These are phyloP conservation scores for Geranium brycei DNA, from an alignment of 345 rosid genomes.

Conservation along the genomic window DNA sequence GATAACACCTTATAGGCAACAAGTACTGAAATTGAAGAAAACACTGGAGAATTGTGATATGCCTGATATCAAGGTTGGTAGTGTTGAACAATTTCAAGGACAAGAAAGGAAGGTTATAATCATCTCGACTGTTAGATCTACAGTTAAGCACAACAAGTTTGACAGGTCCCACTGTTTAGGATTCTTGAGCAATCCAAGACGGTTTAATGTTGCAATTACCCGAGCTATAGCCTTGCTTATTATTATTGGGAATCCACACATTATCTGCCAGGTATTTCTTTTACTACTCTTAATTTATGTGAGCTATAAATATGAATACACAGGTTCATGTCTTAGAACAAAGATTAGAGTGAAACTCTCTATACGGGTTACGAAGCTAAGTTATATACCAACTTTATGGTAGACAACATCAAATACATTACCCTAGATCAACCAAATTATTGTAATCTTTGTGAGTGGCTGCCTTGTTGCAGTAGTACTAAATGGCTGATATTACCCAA, in stretches of 20 bases:
- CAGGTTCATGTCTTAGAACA: neutral
- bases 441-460: neutral
- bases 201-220: slow-evolving; percentile 84
- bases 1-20: slow-evolving; percentile 88
- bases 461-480: too few species aligned
- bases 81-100: slow-evolving; percentile 96
- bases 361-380: neutral
- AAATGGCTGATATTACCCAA: too few species aligned
- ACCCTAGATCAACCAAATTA: neutral
- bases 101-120: slow-evolving; percentile 75
- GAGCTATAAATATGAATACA: too few species aligned
- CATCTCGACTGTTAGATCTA: slow-evolving; percentile 80
- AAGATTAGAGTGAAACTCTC: neutral
- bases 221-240: slow-evolving; percentile 69
- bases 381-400: neutral
- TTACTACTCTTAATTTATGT: neutral
- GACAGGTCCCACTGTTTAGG: slow-evolving; percentile 61
- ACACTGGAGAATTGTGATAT: slow-evolving; percentile 52
- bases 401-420: neutral
- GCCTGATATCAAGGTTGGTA: slow-evolving; percentile 68
- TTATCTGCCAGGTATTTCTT: slow-evolving; percentile 50
- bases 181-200: slow-evolving; percentile 70
- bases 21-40: slow-evolving; percentile 62
- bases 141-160: slow-evolving; percentile 62
- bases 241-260: slow-evolving; percentile 76